Percentiles rank a stretch among this genome's conserved stretches.
These are phyloP conservation scores for Cinnamomum chago DNA, from an alignment of 164 flowering plant genomes.

Conservation along the genomic window DNA sequence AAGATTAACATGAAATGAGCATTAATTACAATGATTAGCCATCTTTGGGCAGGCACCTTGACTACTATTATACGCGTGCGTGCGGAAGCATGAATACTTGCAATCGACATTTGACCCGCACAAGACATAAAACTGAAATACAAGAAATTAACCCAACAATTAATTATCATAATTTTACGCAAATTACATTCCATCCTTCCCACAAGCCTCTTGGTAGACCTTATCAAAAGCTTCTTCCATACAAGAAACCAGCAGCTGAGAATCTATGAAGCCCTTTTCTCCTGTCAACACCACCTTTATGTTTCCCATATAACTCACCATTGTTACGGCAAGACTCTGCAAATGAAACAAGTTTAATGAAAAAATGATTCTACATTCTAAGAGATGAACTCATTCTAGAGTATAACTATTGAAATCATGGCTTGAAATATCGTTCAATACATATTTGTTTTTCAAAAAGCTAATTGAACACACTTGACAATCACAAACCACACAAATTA, in stretches of 20 bases:
- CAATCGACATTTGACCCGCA: too few species aligned
- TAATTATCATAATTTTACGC: too few species aligned
- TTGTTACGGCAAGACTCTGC: constrained; percentile 7
- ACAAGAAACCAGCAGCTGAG: constrained; percentile 12
- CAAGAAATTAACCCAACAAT: too few species aligned
- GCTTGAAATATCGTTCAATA: not conserved
- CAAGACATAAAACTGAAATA: too few species aligned
- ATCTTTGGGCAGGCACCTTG: too few species aligned
- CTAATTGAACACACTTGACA: not conserved
- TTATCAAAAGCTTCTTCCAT: constrained; percentile 27
- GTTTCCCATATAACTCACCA: constrained; percentile 12
- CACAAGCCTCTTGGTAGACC: constrained; percentile 4
- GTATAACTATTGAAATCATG: too few species aligned
- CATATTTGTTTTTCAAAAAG: not conserved
- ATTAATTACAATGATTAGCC: too few species aligned
- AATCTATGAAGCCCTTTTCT: constrained; percentile 11
- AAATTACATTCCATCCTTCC: too few species aligned
- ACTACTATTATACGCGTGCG: too few species aligned
- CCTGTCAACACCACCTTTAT: constrained; percentile 3
- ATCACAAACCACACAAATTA: not conserved
- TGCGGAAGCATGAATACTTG: too few species aligned
- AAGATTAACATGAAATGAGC: too few species aligned
- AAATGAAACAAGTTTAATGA: not conserved
- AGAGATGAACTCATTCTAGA: not conserved
- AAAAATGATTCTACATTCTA: not conserved